Conservation (phyloP, 2,329 filamentous ascomycete species). For the Graphilbum sp. region DNA sequence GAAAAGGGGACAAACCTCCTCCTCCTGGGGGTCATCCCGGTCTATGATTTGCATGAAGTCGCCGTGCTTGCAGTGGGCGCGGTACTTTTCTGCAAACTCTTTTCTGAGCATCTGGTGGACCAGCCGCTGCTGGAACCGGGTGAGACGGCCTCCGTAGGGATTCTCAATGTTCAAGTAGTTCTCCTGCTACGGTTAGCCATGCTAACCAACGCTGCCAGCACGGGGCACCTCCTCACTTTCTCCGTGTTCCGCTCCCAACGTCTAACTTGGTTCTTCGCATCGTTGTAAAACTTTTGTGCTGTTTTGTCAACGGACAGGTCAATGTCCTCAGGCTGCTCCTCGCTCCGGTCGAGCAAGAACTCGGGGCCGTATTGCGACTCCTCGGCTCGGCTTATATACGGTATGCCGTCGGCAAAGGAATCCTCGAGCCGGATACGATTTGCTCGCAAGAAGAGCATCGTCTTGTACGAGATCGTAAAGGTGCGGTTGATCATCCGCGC, state of each 20-base stretch:
- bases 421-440: conserved; percentile 13
- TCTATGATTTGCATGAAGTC: conserved; percentile 9
- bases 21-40: conserved; percentile 2
- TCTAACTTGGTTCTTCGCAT: not conserved
- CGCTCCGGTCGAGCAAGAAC: conserved; percentile 1
- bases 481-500: conserved; percentile 13
- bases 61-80: conserved; percentile 2
- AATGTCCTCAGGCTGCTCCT: not conserved
- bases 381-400: conserved; percentile 16
- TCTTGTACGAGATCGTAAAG: conserved; percentile 13
- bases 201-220: not conserved
- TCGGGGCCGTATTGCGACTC: conserved; percentile 1
- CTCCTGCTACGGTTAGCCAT: not conserved
- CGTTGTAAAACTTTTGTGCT: conserved; percentile 6
- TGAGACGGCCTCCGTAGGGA: conserved; percentile 11
- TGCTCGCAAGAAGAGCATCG: conserved; percentile 15
- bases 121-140: conserved; percentile 13
- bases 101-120: conserved; percentile 12
- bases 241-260: conserved; percentile 6
- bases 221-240: not conserved
- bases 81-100: conserved; percentile 10
- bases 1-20: not conserved
- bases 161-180: conserved; percentile 10
- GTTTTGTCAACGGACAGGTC: not conserved
- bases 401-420: conserved; percentile 13